Evolutionary conservation across 2,329 filamentous ascomycete genomes (phyloP).

Genomic region (Xylaria sp.): DNA sequence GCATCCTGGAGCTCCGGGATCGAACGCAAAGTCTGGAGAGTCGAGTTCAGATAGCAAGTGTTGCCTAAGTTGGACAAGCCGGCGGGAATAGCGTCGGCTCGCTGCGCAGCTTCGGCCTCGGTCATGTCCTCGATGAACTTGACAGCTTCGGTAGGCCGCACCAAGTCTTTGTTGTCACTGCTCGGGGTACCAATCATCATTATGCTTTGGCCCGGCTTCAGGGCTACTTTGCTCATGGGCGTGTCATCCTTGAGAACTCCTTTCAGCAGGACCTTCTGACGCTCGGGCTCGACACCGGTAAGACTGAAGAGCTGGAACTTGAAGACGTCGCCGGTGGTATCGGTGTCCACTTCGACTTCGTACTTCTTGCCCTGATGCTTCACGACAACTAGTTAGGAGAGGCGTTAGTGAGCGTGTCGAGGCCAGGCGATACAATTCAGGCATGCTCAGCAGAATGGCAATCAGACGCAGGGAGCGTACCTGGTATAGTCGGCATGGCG

Average conservation of each 20-base stretch:
- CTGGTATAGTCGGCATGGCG: conserved; percentile 30
- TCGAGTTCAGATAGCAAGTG: conserved; percentile 97
- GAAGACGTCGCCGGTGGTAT: conserved; percentile 82
- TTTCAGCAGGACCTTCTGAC: conserved; percentile 94
- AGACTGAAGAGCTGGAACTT: conserved; percentile 94
- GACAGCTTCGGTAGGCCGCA: conserved; percentile 71
- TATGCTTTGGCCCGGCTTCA: conserved; percentile 80
- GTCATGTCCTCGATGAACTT: conserved; percentile 98
- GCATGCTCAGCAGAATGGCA: background rate
- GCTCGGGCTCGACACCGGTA: conserved; percentile 90
- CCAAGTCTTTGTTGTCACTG: conserved; percentile 53
- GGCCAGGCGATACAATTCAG: background rate
- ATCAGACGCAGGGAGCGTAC: conserved; percentile 12
- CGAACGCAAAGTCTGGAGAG: conserved; percentile 80
- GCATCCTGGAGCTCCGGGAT: conserved; percentile 88
- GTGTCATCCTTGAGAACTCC: conserved; percentile 93
- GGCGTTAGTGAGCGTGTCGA: conserved; percentile 22
- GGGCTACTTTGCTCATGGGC: conserved; percentile 72
- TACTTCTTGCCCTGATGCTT: conserved; percentile 96
- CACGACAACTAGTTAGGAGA: conserved; percentile 62
- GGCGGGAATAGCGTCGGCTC: conserved; percentile 78
- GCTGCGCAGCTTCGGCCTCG: conserved; percentile 74
- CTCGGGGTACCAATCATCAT: conserved; percentile 96
- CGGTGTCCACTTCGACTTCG: conserved; percentile 83
- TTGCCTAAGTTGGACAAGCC: conserved; percentile 91